Conservation (phyloP, 257 asterid genomes). For the Misopates orontium region DNA sequence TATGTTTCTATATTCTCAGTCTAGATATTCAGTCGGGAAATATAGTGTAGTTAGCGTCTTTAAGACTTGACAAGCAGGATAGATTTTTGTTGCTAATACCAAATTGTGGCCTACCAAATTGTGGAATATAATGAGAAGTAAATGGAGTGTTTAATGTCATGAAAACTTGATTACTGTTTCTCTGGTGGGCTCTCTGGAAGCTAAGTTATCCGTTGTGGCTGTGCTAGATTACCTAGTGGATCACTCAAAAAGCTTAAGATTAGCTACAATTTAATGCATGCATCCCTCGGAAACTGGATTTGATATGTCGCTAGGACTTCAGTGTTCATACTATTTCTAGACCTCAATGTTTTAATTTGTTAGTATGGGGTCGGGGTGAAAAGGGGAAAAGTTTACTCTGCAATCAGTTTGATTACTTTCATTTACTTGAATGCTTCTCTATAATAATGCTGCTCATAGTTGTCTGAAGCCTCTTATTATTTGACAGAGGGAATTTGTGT, state of each 20-base stretch:
- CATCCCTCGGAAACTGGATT: not conserved
- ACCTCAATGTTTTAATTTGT: not conserved
- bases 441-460: conserved; percentile 19
- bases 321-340: not conserved
- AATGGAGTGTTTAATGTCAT: no score
- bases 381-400: conserved; percentile 15
- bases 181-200: conserved; percentile 11
- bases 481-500: conserved; percentile 71
- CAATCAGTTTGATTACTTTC: not conserved
- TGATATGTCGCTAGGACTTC: conserved; percentile 1
- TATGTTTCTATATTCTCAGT: conserved; percentile 6
- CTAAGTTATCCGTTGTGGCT: not conserved
- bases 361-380: conserved; percentile 20
- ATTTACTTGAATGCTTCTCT: conserved; percentile 7
- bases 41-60: conserved; percentile 8
- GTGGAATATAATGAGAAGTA: not conserved
- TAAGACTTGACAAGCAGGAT: not conserved
- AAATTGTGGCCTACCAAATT: no score
- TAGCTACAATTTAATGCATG: conserved; percentile 1
- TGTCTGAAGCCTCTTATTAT: conserved; percentile 21
- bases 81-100: no score
- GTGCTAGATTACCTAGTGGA: not conserved
- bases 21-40: not conserved
- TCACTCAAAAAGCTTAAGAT: not conserved
- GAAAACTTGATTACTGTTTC: not conserved